phyloP scores from a whole-genome alignment of 83 land plant species.

The Thuja plicata region DNA sequence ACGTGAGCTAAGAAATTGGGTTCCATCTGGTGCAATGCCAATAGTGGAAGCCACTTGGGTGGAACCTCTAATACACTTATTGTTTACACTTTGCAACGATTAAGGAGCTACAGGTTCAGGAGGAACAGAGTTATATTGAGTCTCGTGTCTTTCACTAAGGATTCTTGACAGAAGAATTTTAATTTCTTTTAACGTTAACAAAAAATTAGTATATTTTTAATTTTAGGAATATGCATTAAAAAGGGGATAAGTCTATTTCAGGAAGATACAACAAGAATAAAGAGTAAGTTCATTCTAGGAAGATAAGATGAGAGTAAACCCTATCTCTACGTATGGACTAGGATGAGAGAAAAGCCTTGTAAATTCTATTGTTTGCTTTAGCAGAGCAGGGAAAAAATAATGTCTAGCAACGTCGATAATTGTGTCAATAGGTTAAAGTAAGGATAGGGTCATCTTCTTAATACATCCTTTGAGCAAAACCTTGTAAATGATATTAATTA shows the following conservation, averaged over 20 bases:
- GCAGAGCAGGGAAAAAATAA: too few relatives aligned
- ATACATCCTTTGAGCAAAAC: too few relatives aligned
- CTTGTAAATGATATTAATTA: too few relatives aligned
- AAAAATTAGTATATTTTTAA: too few relatives aligned
- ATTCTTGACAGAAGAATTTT: neutral
- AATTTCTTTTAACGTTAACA: too few relatives aligned
- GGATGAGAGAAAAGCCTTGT: neutral
- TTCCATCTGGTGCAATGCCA: neutral
- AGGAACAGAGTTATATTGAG: neutral
- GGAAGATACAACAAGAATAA: neutral
- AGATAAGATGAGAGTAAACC: neutral
- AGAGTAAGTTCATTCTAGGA: neutral
- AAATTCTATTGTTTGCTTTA: too few relatives aligned
- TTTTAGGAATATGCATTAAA: too few relatives aligned
- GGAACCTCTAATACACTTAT: neutral
- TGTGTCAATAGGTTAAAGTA: too few relatives aligned
- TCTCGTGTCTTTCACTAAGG: neutral
- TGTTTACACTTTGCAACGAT: neutral
- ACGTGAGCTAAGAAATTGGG: neutral
- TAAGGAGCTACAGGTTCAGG: neutral
- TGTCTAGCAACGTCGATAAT: too few relatives aligned
- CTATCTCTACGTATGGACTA: neutral
- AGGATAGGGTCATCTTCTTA: too few relatives aligned
- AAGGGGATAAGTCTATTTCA: neutral
- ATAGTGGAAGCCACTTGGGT: neutral